Evolutionary conservation across 192 early-diverging fungal species (phyloP), one percentile per base, ranked within the genome.

Genomic region (Pilobolus umbonatus): DNA sequence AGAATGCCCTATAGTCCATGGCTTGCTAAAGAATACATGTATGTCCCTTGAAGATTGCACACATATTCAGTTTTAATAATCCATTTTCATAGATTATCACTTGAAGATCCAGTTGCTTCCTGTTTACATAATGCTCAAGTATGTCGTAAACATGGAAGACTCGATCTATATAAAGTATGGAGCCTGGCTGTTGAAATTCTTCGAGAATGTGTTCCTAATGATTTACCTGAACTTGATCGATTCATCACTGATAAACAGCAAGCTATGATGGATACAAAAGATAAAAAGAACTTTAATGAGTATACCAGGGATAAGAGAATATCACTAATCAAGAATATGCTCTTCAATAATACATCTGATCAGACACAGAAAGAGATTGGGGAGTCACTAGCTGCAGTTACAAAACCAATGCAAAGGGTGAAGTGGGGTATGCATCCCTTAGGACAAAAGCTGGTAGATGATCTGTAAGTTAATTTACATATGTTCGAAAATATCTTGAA

Each of bases 141-240:
- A n/a, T 74, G 76, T 11, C 67, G 68, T 11, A 54, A 65, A 11
- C 38, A 77, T 42, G 71, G 73, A 7, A 67, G 84, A 1, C 48
- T 64, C 34, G 87, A 90, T 67, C 57, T 85, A 19, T 72, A 76
- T 43, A 75, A 82, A 58, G 78, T 86, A 26, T 90, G 88, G 88
- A 73, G 68, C 14, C 61, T 88, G 35, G 82, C 81, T n/a, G 78
- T 75, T 5, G 71, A 79, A 24, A 81, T 84, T 21, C 59, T 88
- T 9, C 61, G 67, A 14, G 65, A 75, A 5, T 71, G 67, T 38
- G 75, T 78, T n/a, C 79, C 79, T 24, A 62, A 66, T 58, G 72
- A 57, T 26, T 14, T 57, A 1, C 44, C 45, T 28, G 57, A 45
- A 35, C 53, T 31, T 14, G 32, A 56, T 44, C 38, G 55, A 21